Evolutionary conservation across 2,329 filamentous ascomycete genomes (phyloP), one percentile per base, ranked within the genome.

Genomic region (Helotiales sp.): DNA sequence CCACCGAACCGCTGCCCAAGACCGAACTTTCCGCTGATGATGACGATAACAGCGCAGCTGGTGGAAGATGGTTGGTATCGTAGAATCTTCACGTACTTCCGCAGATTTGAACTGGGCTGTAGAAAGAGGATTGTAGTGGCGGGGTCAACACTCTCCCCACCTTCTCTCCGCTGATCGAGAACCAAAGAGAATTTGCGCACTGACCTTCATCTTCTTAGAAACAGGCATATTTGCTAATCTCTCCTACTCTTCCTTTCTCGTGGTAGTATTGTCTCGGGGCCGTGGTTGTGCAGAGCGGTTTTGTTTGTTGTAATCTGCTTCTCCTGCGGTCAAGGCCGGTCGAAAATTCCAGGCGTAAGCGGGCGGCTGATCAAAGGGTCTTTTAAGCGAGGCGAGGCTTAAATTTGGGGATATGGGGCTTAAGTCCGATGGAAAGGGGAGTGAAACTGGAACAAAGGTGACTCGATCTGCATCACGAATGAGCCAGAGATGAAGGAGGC

Each of bases 181-280:
- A n/a, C n/a, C n/a, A n/a, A n/a, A n/a, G n/a, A 17, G 17, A 33
- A 7, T 2, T 6, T 12, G 19, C 13, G 29, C 46, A 57, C 67
- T 5, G 60, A 74, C 74, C 63, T 73, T 72, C 65, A 75, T 75
- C 69, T 79, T 79, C 72, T 79, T 79, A 55, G 75, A 75, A 66
- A 79, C 77, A 58, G 77, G 77, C 77, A 79, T 79, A 25, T 72
- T 58, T 54, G 34, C 38, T 54, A n/a, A n/a, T n/a, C n/a, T n/a
- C n/a, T n/a, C n/a, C n/a, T n/a, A n/a, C n/a, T 47, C 5, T 33
- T 29, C 48, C 42, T 38, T 29, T 17, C 24, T 27, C 22, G 12
- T 54, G 9, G 38, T 52, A 17, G 29, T 13, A 10, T 17, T 17
- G 46, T 30, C n/a, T 29, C 9, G 12, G 9, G 9, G 48, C 22